Evolutionary conservation across 2,329 filamentous ascomycete genomes (phyloP), one percentile per base, ranked within the genome.

Genomic region (Penicillium sp.): DNA sequence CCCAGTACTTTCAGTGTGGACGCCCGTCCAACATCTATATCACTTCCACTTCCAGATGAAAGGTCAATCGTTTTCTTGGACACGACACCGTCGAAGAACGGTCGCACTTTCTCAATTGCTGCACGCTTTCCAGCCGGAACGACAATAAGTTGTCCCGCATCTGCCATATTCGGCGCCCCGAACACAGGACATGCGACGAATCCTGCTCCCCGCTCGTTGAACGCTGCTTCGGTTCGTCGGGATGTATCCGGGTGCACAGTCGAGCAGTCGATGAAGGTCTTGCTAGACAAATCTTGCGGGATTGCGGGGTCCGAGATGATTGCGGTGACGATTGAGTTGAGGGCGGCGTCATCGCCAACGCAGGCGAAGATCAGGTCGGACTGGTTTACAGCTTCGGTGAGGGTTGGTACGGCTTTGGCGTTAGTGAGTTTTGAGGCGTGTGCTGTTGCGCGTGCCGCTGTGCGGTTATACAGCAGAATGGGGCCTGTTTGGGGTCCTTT

Each of bases 161-260:
- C 88, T 4, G 70, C 77, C 61, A 71, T 71, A 21, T 72, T 67
- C 7, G 73, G 74, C 2, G 74, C 74, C 1, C 74, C 75, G 60
- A 76, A 76, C 64, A 82, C 79, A 11, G 87, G 87, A 66, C 83
- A 85, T 1, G 90, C 89, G 19, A 96, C 84, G 68, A 96, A 95
- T 39, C 86, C 80, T 2, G 83, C 91, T 6, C 89, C 89, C 25
- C 81, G 81, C 0, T 80, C 2, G 72, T 79, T 13, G 78, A 77
- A 58, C 88, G 77, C 27, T 75, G 78, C 79, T 27, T 87, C 87
- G 3, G 91, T 74, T 27, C 79, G 80, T 59, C 90, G 84, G 1
- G 89, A 90, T 4, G 89, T 91, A 54, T 92, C 88, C 0, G 92
- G 92, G 72, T 94, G 89, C 36, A 96, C 84, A 27, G 92, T 96